phyloP scores from a whole-genome alignment of 2,329 filamentous ascomycete species.

The Beauveria sp. region DNA sequence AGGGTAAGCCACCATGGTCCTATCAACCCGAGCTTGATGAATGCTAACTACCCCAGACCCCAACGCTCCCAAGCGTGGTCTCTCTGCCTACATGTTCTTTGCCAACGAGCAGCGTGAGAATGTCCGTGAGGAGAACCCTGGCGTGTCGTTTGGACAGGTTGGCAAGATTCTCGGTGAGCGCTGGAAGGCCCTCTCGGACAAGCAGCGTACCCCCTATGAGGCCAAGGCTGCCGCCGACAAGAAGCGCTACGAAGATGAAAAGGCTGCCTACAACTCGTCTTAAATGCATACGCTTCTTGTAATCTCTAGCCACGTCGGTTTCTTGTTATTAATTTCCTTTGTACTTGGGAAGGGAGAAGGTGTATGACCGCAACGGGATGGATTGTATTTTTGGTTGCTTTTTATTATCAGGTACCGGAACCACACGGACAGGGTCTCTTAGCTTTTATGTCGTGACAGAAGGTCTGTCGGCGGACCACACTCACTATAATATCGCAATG shows the following conservation, averaged over 20 bases:
- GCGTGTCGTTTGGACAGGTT: constrained; percentile 96
- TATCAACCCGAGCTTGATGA: background rate
- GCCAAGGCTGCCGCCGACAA: constrained; percentile 95
- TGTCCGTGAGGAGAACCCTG: constrained; percentile 96
- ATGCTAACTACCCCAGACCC: constrained; percentile 54
- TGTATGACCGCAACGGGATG: constrained; percentile 34
- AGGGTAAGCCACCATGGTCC: constrained; percentile 38
- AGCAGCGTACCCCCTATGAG: constrained; percentile 90
- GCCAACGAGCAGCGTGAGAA: constrained; percentile 99
- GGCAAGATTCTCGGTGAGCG: constrained; percentile 97
- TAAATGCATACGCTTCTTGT: constrained; percentile 14
- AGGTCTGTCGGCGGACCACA: constrained; percentile 2
- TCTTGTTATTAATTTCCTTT: constrained; percentile 26
- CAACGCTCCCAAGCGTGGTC: constrained; percentile 97
- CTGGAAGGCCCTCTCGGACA: constrained; percentile 94
- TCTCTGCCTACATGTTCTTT: constrained; percentile 99
- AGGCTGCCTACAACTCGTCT: constrained; percentile 68
- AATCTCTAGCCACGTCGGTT: constrained; percentile 18
- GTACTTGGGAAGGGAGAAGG: constrained; percentile 28
- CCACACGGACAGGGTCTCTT: constrained; percentile 26
- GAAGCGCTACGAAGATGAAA: constrained; percentile 99
- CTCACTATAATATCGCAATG: constrained; percentile 10
- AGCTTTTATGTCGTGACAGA: constrained; percentile 11
- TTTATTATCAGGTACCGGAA: constrained; percentile 21
- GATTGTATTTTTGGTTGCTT: constrained; percentile 29